Conservation (phyloP, 2,329 filamentous ascomycete species). For the Samsoniella hepiali region DNA sequence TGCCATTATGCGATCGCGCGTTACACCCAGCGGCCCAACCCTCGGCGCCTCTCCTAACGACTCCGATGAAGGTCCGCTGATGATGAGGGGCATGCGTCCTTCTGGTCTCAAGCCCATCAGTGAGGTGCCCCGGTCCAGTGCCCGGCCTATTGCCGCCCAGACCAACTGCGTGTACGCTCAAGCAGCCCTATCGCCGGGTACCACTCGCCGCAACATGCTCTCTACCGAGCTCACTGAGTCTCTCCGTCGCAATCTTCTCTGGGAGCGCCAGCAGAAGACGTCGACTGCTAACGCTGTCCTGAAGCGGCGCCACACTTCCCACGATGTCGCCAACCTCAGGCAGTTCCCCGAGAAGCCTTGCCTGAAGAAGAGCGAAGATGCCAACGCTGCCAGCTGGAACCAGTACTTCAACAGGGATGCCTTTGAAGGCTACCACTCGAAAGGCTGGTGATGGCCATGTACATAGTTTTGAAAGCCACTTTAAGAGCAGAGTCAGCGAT, state of each 20-base stretch:
- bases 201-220: slow-evolving; percentile 92
- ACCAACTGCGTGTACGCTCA: slow-evolving; percentile 62
- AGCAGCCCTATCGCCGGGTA: slow-evolving; percentile 81
- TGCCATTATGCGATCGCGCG: too few species aligned
- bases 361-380: slow-evolving; percentile 57
- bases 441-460: slow-evolving; percentile 35
- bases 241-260: slow-evolving; percentile 83
- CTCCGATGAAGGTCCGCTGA: too few species aligned
- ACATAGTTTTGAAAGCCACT: too few species aligned
- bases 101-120: too few species aligned
- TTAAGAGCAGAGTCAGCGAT: too few species aligned
- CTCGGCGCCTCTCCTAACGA: too few species aligned
- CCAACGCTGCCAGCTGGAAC: slow-evolving; percentile 74
- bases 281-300: slow-evolving; percentile 83
- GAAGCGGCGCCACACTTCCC: slow-evolving; percentile 85
- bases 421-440: slow-evolving; percentile 44
- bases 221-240: slow-evolving; percentile 91
- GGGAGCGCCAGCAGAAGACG: slow-evolving; percentile 93
- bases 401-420: slow-evolving; percentile 80
- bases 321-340: slow-evolving; percentile 84
- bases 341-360: slow-evolving; percentile 68
- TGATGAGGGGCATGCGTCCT: too few species aligned
- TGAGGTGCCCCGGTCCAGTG: slow-evolving; percentile 61
- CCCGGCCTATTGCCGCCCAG: slow-evolving; percentile 80
- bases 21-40: too few species aligned